These are phyloP conservation scores for Globisporangium solare DNA, from an alignment of 352 stramenopile species.

Conservation along the genomic window DNA sequence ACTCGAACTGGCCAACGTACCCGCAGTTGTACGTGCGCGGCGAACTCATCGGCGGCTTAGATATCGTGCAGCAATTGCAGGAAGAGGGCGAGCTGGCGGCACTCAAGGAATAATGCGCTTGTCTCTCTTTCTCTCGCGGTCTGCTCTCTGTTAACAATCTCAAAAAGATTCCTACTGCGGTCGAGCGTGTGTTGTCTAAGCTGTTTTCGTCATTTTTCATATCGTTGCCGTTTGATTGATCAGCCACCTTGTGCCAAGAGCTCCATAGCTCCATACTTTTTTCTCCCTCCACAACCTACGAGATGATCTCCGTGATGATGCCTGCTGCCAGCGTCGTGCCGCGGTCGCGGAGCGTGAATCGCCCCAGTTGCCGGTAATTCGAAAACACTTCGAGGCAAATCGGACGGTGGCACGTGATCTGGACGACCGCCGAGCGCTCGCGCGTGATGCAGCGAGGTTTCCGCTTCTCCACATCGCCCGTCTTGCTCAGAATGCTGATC, in stretches of 20 bases:
- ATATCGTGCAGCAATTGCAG: conserved; percentile 97
- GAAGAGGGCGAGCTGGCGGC: conserved; percentile 80
- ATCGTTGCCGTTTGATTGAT: too few relatives aligned
- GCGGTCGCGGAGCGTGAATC: conserved; percentile 81
- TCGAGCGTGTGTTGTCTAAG: too few relatives aligned
- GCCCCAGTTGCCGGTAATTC: conserved; percentile 73
- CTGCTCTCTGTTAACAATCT: neutral
- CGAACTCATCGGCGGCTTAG: conserved; percentile 96
- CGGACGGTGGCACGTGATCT: conserved; percentile 71
- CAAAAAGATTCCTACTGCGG: too few relatives aligned
- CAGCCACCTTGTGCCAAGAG: too few relatives aligned
- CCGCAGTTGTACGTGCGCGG: conserved; percentile 97
- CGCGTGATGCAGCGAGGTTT: conserved; percentile 84
- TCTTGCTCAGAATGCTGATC: conserved; percentile 69
- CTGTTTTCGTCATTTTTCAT: too few relatives aligned
- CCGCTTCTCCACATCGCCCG: conserved; percentile 74
- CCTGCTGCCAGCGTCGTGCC: conserved; percentile 79
- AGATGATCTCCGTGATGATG: conserved; percentile 80
- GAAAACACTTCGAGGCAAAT: conserved; percentile 81
- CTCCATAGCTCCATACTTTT: too few relatives aligned
- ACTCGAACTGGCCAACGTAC: conserved; percentile 98
- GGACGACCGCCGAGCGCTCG: conserved; percentile 76
- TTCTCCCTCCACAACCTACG: conserved; percentile 22
- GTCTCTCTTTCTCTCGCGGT: neutral
- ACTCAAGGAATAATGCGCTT: conserved; percentile 59